phyloP scores from a whole-genome alignment of 2,329 filamentous ascomycete species.

The Venturia pyrina region DNA sequence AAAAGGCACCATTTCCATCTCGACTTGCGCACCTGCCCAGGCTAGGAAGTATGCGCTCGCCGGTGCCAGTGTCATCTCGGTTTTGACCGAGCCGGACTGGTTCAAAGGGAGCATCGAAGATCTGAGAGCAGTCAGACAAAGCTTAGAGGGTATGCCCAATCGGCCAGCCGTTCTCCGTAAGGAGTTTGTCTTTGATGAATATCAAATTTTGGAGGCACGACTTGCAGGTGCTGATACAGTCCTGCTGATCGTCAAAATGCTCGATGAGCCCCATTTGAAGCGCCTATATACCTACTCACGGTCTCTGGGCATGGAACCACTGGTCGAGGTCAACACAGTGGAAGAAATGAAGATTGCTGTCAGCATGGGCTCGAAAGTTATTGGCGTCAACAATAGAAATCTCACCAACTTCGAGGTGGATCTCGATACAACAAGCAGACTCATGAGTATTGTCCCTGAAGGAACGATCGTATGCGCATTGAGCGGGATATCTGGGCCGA shows the following conservation, averaged over 20 bases:
- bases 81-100: conserved; percentile 98
- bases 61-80: conserved; percentile 92
- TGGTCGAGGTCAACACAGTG: conserved; percentile 91
- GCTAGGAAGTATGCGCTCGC: conserved; percentile 86
- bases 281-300: conserved; percentile 80
- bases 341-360: conserved; percentile 89
- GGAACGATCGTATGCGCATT: conserved; percentile 85
- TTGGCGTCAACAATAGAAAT: conserved; percentile 97
- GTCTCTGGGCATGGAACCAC: conserved; percentile 88
- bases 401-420: conserved; percentile 96
- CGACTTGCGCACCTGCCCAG: conserved; percentile 80
- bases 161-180: conserved; percentile 87
- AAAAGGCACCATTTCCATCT: conserved; percentile 84
- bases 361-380: conserved; percentile 75
- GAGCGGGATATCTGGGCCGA: conserved; percentile 81
- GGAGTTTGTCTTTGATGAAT: conserved; percentile 96
- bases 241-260: conserved; percentile 96
- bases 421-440: conserved; percentile 76
- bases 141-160: conserved; percentile 83
- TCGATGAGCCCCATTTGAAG: conserved; percentile 63
- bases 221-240: conserved; percentile 91
- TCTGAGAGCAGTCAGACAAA: conserved; percentile 74
- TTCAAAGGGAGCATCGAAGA: conserved; percentile 98
- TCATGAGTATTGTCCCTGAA: conserved; percentile 77
- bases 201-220: conserved; percentile 91